A percentile compares a stretch with the other conserved stretches of the same genome.
phyloP scores from a whole-genome alignment of 2,329 filamentous ascomycete genomes.

The Fulvia fulva region DNA sequence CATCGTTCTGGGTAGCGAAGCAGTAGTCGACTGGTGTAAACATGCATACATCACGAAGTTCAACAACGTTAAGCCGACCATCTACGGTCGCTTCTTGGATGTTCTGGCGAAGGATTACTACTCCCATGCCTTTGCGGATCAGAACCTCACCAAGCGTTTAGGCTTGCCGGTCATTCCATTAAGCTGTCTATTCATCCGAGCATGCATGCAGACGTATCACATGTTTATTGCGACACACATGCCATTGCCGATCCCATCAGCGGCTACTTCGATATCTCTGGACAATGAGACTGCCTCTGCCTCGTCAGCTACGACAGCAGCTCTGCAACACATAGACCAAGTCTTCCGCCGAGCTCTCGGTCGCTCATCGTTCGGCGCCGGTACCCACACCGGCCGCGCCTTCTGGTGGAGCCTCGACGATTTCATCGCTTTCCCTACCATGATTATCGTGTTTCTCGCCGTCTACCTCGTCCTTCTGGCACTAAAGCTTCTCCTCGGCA shows the following conservation, averaged over 20 bases:
- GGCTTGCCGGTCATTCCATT: slow-evolving; percentile 89
- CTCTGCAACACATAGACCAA: slow-evolving; percentile 73
- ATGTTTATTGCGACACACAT: slow-evolving; percentile 93
- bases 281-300: slow-evolving; percentile 44
- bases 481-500: slow-evolving; percentile 72
- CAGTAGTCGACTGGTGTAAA: slow-evolving; percentile 94
- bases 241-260: slow-evolving; percentile 65
- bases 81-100: slow-evolving; percentile 87
- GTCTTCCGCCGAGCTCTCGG: slow-evolving; percentile 74
- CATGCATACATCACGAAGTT: slow-evolving; percentile 98
- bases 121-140: slow-evolving; percentile 87
- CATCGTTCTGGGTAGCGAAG: slow-evolving; percentile 91
- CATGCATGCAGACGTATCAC: slow-evolving; percentile 92
- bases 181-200: slow-evolving; percentile 90
- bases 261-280: slow-evolving; percentile 61
- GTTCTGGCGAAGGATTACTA: slow-evolving; percentile 98
- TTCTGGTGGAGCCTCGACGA: slow-evolving; percentile 60
- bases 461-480: slow-evolving; percentile 81
- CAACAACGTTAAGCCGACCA: slow-evolving; percentile 88
- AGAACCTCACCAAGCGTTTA: slow-evolving; percentile 82
- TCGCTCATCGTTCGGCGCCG: slow-evolving; percentile 62
- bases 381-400: slow-evolving; percentile 33
- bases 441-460: slow-evolving; percentile 79
- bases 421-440: slow-evolving; percentile 70
- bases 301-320: slow-evolving; percentile 71